A percentile compares a stretch with the other conserved stretches of the same genome.
These are phyloP conservation scores for Sordariomycetes sp. DNA, from an alignment of 2,329 filamentous ascomycete species.

Conservation along the genomic window DNA sequence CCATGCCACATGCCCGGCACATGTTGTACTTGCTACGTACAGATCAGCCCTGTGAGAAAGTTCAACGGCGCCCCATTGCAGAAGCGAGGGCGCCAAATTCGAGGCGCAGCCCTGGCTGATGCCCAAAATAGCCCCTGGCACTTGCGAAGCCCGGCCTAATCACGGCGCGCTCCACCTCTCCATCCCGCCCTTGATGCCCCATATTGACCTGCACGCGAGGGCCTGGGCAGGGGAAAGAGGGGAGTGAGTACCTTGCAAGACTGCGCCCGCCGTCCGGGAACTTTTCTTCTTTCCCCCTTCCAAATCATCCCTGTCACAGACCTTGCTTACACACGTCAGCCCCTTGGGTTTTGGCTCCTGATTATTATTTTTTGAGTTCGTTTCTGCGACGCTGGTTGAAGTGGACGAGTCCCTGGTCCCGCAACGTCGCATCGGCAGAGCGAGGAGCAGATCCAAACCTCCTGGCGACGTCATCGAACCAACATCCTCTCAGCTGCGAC, in stretches of 20 bases:
- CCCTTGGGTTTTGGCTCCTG: background rate
- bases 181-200: too few species aligned
- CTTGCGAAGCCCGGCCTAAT: too few species aligned
- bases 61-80: background rate
- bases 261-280: background rate
- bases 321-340: too few species aligned
- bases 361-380: background rate
- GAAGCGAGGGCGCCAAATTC: background rate
- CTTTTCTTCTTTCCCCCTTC: background rate
- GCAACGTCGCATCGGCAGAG: background rate
- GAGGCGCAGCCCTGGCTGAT: too few species aligned
- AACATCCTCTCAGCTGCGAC: background rate
- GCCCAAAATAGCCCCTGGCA: too few species aligned
- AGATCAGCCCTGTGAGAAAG: background rate
- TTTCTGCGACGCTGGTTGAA: background rate
- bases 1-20: too few species aligned
- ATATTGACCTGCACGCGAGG: too few species aligned
- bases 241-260: background rate
- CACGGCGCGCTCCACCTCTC: too few species aligned
- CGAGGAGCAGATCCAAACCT: background rate
- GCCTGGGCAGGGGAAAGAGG: too few species aligned
- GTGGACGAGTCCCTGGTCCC: too few species aligned
- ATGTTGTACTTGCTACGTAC: too few species aligned
- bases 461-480: background rate
- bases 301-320: too few species aligned